A percentile compares a stretch with the other conserved stretches of the same genome.
These are phyloP conservation scores for Moricandia arvensis DNA, from an alignment of 345 rosid genomes.

Conservation along the genomic window DNA sequence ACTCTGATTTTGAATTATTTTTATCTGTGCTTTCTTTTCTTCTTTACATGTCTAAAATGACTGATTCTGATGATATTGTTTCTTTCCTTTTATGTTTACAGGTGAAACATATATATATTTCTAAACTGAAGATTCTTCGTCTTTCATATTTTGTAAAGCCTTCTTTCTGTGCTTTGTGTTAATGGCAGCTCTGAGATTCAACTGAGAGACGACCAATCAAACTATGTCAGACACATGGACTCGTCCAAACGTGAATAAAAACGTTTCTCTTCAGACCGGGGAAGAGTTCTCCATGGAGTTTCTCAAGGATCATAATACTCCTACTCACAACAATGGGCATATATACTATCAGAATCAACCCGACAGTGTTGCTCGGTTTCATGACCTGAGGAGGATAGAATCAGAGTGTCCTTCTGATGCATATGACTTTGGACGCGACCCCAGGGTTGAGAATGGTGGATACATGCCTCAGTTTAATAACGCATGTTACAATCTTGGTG, in stretches of 20 bases:
- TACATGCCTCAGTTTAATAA: slow-evolving; percentile 40
- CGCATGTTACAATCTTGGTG: slow-evolving; percentile 37
- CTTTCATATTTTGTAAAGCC: no score
- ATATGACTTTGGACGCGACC: slow-evolving; percentile 46
- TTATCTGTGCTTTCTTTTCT: background rate
- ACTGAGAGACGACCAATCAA: slow-evolving; percentile 36
- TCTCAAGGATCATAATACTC: slow-evolving; percentile 48
- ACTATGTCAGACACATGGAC: slow-evolving; percentile 38
- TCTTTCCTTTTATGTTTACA: slow-evolving; percentile 6
- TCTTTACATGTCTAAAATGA: no score
- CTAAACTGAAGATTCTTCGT: no score
- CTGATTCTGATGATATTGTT: background rate
- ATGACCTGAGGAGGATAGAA: slow-evolving; percentile 55
- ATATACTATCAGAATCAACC: slow-evolving; percentile 41
- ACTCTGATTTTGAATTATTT: background rate
- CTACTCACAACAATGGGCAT: slow-evolving; percentile 31
- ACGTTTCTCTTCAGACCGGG: slow-evolving; percentile 57
- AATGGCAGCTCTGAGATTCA: slow-evolving; percentile 20
- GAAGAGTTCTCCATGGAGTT: slow-evolving; percentile 68
- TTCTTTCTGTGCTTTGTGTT: no score
- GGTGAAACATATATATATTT: slow-evolving; percentile 9
- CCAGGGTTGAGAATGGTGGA: no score
- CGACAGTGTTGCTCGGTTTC: slow-evolving; percentile 46
- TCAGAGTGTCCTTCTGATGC: slow-evolving; percentile 51
- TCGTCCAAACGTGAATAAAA: slow-evolving; percentile 42